phyloP scores from a whole-genome alignment of 2,329 filamentous ascomycete genomes.

The Fusarium protoensiforme region DNA sequence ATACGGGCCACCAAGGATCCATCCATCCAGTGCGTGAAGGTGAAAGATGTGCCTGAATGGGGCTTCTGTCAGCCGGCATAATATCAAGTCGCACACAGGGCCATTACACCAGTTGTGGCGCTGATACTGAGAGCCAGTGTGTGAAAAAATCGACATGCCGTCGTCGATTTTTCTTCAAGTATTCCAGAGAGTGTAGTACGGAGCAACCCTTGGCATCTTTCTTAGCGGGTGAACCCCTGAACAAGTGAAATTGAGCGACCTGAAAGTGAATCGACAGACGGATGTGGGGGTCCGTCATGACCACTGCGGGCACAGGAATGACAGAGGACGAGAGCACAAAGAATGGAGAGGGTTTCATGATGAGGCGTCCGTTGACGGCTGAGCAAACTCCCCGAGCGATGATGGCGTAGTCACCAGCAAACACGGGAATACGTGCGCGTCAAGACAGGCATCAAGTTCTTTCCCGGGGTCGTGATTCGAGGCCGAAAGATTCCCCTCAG shows the following conservation, averaged over 20 bases:
- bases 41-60: not conserved
- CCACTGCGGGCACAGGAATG: not conserved
- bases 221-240: conserved; percentile 16
- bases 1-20: not conserved
- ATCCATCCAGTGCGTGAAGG: not conserved
- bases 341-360: not conserved
- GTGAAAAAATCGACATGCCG: not conserved
- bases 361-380: not conserved
- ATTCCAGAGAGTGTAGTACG: not conserved
- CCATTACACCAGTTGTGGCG: not conserved
- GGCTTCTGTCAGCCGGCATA: not conserved
- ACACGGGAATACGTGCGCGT: not conserved
- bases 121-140: not conserved
- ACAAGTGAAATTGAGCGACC: conserved; percentile 22
- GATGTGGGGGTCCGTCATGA: conserved; percentile 15
- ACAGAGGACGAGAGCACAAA: not conserved
- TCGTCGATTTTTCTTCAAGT: not conserved
- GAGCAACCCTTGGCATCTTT: not conserved
- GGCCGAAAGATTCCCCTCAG: not conserved
- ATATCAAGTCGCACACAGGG: not conserved
- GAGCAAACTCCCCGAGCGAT: not conserved
- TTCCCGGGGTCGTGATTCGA: not conserved
- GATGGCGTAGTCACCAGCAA: not conserved
- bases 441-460: conserved; percentile 3
- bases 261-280: conserved; percentile 11